Evolutionary conservation across 1,284 basidiomycete genomes (phyloP), one percentile per base, ranked within the genome.

Genomic region (Albatrellus sp.): DNA sequence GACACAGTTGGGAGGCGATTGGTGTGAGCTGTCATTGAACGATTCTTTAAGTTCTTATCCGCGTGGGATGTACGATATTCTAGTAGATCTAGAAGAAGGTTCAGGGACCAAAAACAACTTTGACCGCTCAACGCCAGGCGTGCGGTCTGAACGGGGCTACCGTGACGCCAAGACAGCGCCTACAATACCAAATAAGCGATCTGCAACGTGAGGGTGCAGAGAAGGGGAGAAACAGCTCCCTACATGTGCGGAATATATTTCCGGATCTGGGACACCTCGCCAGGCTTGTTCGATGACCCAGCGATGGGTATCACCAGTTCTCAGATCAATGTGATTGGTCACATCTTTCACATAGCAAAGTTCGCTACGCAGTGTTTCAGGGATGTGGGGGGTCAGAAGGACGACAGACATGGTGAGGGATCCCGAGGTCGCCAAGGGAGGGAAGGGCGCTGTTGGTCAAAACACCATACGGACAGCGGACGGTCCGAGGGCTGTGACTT

Each of bases 401-500:
- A 14, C n/a, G 36, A 30, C 20, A 31, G 29, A 13, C 44, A 45
- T 45, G 13, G 31, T 16, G 28, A 45, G 40, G 20, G 16, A 16
- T 17, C 39, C 40, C 32, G 6, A 20, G 16, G 13, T 19, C 24
- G 24, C 24, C 24, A 7, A 24, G 24, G 36, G n/a, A 12, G 43
- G 20, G 36, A 19, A 41, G 32, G 33, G 17, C 31, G 24, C 24
- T 24, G 24, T 24, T 4, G 35, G 28, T 33, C 40, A 44, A 37
- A 35, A 19, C 13, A 40, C 39, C 46, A 37, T 43, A 28, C 11
- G 36, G 41, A 37, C 34, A 30, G 41, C 43, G 37, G 49, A 31
- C 33, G 43, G 34, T 44, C 35, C 20, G 40, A 43, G 42, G 42
- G 42, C 30, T 34, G 42, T 14, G 24, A 30, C 42, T 37, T 35